Evolutionary conservation across 306 rosid genomes (phyloP), one percentile per base, ranked within the genome.

Genomic region (Pterocarpus santalinus): DNA sequence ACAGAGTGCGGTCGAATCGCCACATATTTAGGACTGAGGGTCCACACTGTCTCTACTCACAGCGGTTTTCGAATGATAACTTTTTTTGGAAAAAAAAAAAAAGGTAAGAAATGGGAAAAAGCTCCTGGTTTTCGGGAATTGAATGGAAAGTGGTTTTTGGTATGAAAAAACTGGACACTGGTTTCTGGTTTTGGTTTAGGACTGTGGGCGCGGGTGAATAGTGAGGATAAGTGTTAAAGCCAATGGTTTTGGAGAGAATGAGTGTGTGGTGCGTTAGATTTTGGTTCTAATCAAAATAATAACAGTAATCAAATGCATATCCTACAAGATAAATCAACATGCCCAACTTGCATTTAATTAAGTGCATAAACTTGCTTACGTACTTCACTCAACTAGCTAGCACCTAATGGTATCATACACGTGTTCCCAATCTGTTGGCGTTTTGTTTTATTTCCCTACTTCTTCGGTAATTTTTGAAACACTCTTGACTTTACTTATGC

Each of bases 1-100:
- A 84, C 91, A 93, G 97, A 61, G 87, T 78, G 89, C 91, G 97
- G 97, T 90, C 99, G 97, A 87, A 89, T 90, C 95, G 97, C 99
- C 99, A 93, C 99, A 95, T 93, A 86, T 84, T 84, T 67, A 75
- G 87, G 91, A 76, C 36, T 17, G 3, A 80, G 88, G 85, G 16
- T 84, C 85, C 79, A 67, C 79, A 66, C 36, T 69, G 65, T 71
- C 85, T 63, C 66, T 38, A 69, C 75, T 3, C 5, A 16, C 1
- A 78, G 69, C 55, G 73, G 78, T 67, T 73, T 67, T 77, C 28
- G 52, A 63, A 83, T 49, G 35, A 34, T 9, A 39, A 51, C 28
- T 13, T 10, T 4, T 1, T 32, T 8, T 14, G 4, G 32, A 13
- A 1, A 66, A 60, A 64, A 73, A 64, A 73, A 47, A 5, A 66